Conservation (phyloP, 2,329 filamentous ascomycete species). For the Westerdykella ornata region DNA sequence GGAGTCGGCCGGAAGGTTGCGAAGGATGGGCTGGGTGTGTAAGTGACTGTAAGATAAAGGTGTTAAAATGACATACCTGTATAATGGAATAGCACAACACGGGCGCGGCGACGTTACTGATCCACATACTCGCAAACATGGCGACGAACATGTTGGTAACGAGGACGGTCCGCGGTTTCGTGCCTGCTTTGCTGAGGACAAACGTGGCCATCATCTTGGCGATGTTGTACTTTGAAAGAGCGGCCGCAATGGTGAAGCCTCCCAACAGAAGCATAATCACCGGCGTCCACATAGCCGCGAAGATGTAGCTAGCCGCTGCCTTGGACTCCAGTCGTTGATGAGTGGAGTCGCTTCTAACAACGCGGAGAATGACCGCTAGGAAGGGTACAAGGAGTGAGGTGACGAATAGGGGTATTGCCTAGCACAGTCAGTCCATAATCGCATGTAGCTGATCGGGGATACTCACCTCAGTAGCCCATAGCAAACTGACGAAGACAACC, state of each 20-base stretch:
- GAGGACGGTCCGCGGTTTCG: constrained; percentile 78
- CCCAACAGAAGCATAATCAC: constrained; percentile 97
- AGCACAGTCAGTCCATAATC: neutral
- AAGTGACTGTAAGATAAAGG: neutral
- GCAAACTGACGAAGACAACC: constrained; percentile 82
- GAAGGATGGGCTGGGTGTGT: constrained; percentile 73
- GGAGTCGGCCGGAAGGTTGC: constrained; percentile 83
- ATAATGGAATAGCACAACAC: constrained; percentile 98
- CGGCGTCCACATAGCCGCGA: constrained; percentile 96
- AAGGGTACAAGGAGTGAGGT: constrained; percentile 93
- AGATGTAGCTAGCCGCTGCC: constrained; percentile 74
- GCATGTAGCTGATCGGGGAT: constrained; percentile 14
- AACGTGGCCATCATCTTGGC: constrained; percentile 96
- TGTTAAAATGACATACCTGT: constrained; percentile 53
- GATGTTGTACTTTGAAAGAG: constrained; percentile 93
- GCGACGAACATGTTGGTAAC: constrained; percentile 99
- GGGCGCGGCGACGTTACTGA: constrained; percentile 94
- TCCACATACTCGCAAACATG: constrained; percentile 97
- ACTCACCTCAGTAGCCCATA: constrained; percentile 89
- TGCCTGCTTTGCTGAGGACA: constrained; percentile 92
- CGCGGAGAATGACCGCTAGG: constrained; percentile 76
- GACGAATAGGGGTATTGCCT: constrained; percentile 94
- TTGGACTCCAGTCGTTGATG: constrained; percentile 69
- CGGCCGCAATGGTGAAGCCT: constrained; percentile 92
- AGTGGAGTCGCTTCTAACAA: constrained; percentile 70